Percentiles rank a stretch among this genome's conserved stretches.
Evolutionary conservation across 106 monocot species (phyloP).

Genomic region (Vanilla planifolia): DNA sequence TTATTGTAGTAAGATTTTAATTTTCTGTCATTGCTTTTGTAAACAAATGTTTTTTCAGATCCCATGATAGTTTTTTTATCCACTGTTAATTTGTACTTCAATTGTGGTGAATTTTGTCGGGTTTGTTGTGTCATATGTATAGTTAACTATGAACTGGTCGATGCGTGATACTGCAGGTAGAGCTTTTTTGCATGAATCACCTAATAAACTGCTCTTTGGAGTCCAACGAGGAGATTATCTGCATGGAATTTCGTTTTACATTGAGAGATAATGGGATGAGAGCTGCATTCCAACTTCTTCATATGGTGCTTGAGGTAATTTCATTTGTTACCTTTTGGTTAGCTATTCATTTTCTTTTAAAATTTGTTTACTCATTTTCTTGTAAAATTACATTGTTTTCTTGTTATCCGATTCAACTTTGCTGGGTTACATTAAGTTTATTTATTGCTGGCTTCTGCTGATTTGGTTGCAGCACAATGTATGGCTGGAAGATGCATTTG

Average conservation of each 20-base stretch:
- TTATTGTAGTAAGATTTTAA: too few species aligned
- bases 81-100: too few species aligned
- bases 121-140: not conserved
- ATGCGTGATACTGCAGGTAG: constrained; percentile 48
- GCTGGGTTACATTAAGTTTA: not conserved
- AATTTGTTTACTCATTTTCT: not conserved
- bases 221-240: constrained; percentile 93
- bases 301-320: constrained; percentile 97
- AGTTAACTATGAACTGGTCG: not conserved
- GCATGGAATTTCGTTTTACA: constrained; percentile 95
- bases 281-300: constrained; percentile 97
- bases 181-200: constrained; percentile 98
- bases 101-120: not conserved
- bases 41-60: too few species aligned
- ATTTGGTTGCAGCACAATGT: constrained; percentile 97
- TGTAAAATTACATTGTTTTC: not conserved
- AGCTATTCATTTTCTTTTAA: not conserved
- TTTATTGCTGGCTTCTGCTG: constrained; percentile 3
- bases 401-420: not conserved
- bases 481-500: constrained; percentile 99
- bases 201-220: constrained; percentile 97
- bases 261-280: constrained; percentile 96
- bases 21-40: too few species aligned
- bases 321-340: not conserved
- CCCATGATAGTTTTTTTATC: too few species aligned